These are phyloP conservation scores for Chondrostereum purpureum DNA, from an alignment of 1,284 basidiomycete species.

Conservation along the genomic window DNA sequence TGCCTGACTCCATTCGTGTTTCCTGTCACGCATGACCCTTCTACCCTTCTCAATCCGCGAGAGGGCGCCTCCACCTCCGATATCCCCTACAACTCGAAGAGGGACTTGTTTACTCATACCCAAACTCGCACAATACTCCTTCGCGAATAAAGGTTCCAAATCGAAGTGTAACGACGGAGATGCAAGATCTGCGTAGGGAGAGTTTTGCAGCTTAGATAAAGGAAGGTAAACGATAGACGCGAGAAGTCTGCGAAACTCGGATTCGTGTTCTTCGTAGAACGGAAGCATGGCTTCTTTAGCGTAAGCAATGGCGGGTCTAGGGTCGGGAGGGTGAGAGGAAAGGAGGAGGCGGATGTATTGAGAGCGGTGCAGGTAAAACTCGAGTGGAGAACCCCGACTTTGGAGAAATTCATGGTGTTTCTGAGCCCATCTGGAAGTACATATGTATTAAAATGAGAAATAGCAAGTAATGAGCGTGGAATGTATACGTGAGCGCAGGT, in stretches of 20 bases:
- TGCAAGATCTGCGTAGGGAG: conserved; percentile 72
- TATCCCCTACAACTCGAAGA: conserved; percentile 80
- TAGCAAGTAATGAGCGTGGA: conserved; percentile 1
- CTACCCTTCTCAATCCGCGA: conserved; percentile 88
- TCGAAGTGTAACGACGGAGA: conserved; percentile 65
- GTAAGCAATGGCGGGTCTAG: conserved; percentile 64
- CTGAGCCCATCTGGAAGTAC: conserved; percentile 62
- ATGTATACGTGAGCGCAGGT: conserved; percentile 67
- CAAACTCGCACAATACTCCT: conserved; percentile 83
- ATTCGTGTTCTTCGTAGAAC: conserved; percentile 59
- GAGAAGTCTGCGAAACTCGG: conserved; percentile 74
- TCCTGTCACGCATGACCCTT: conserved; percentile 86
- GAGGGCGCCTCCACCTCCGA: conserved; percentile 86
- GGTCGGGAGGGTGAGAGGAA: conserved; percentile 46
- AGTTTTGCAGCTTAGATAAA: conserved; percentile 49
- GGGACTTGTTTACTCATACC: conserved; percentile 87
- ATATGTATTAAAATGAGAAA: conserved; percentile 9
- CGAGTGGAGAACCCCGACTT: conserved; percentile 67
- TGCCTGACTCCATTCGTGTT: conserved; percentile 85
- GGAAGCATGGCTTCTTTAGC: conserved; percentile 61
- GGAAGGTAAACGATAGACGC: conserved; percentile 72
- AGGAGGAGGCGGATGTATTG: conserved; percentile 75
- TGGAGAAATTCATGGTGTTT: conserved; percentile 61
- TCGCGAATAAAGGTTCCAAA: conserved; percentile 76
- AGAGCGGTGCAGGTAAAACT: conserved; percentile 84